These are phyloP conservation scores for Globisporangium irregulare DNA, from an alignment of 352 stramenopile species.

Conservation along the genomic window DNA sequence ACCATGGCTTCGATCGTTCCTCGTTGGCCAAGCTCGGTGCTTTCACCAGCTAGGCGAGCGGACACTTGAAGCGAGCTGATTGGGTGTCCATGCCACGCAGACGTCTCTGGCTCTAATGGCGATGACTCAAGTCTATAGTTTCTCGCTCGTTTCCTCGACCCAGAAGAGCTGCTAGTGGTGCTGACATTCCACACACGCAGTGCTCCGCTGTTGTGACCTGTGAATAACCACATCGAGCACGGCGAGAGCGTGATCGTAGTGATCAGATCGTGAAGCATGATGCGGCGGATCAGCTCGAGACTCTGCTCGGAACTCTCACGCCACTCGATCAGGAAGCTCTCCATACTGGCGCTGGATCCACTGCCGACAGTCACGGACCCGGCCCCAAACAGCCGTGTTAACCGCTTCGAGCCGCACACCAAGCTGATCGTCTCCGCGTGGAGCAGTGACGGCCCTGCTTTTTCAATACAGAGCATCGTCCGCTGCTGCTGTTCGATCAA, in stretches of 20 bases:
- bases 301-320: conserved; percentile 14
- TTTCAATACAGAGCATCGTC: conserved; percentile 57
- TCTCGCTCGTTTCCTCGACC: background rate
- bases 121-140: background rate
- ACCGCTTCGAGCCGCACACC: conserved; percentile 25
- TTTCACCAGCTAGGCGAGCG: conserved; percentile 5
- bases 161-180: background rate
- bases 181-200: conserved; percentile 56
- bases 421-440: conserved; percentile 36
- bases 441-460: conserved; percentile 27
- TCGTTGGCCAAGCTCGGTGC: background rate
- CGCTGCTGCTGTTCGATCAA: conserved; percentile 8
- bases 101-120: conserved; percentile 14
- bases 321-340: conserved; percentile 38
- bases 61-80: background rate
- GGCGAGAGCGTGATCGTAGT: conserved; percentile 31
- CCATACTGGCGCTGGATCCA: background rate
- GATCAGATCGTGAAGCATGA: conserved; percentile 34
- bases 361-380: conserved; percentile 7
- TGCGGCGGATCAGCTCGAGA: conserved; percentile 22
- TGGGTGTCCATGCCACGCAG: conserved; percentile 6
- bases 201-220: conserved; percentile 31
- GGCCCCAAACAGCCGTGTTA: conserved; percentile 41
- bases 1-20: conserved; percentile 24
- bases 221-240: conserved; percentile 56